Conservation (phyloP, 2,329 filamentous ascomycete species). For the Neoarthrinium moseri region DNA sequence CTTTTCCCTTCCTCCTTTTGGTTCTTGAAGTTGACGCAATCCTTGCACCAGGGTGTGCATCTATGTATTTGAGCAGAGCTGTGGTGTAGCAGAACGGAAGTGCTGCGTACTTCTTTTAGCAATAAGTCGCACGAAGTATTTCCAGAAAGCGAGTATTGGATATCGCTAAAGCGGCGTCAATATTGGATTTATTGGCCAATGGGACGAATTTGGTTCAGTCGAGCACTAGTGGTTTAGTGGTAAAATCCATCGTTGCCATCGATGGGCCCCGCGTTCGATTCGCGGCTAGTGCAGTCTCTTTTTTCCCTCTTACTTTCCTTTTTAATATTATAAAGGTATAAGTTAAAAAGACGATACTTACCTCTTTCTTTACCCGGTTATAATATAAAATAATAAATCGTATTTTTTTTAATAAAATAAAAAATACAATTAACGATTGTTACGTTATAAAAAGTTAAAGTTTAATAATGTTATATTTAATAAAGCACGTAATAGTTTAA, state of each 20-base stretch:
- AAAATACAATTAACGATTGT: too few species aligned
- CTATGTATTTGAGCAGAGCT: background rate
- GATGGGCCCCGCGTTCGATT: slow-evolving; percentile 49
- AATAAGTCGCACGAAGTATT: background rate
- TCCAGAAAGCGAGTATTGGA: background rate
- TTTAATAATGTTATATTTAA: too few species aligned
- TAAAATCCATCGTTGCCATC: slow-evolving; percentile 55
- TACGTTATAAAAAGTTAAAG: too few species aligned
- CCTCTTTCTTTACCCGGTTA: too few species aligned
- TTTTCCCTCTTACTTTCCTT: background rate
- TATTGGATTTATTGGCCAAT: background rate
- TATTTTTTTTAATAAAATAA: too few species aligned
- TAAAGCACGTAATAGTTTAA: too few species aligned
- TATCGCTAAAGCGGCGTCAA: background rate
- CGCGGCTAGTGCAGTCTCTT: slow-evolving; percentile 28
- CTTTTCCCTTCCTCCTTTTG: background rate
- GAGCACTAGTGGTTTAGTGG: slow-evolving; percentile 49
- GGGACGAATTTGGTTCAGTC: background rate
- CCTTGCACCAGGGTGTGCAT: background rate
- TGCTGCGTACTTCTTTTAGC: background rate
- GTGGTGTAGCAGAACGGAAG: background rate
- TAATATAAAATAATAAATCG: too few species aligned
- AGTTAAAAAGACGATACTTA: too few species aligned
- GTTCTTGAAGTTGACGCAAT: background rate
- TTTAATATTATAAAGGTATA: background rate